phyloP scores from a whole-genome alignment of 2,329 filamentous ascomycete species.

The Pseudovirgaria hyperparasitica region DNA sequence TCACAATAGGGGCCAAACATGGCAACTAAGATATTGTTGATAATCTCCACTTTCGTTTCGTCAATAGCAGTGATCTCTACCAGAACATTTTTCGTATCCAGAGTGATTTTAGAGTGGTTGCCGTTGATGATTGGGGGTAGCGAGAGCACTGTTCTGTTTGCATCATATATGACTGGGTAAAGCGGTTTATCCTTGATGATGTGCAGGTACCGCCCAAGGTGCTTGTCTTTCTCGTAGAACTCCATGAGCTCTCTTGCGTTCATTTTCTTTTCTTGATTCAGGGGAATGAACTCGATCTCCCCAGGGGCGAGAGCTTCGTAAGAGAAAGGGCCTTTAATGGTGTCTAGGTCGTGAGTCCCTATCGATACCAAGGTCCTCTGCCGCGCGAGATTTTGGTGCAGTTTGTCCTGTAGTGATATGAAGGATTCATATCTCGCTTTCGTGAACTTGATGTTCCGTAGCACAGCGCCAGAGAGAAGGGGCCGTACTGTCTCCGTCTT shows the following conservation, averaged over 20 bases:
- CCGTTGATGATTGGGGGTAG: conserved; percentile 97
- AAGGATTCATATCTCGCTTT: conserved; percentile 90
- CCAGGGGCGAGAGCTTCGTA: conserved; percentile 89
- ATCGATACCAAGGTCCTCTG: conserved; percentile 93
- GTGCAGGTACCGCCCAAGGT: conserved; percentile 79
- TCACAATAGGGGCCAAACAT: conserved; percentile 97
- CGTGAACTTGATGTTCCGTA: conserved; percentile 85
- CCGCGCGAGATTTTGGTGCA: conserved; percentile 89
- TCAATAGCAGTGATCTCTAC: conserved; percentile 96
- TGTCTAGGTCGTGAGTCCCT: conserved; percentile 93
- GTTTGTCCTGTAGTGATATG: conserved; percentile 94
- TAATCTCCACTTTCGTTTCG: conserved; percentile 89
- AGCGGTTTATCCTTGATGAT: conserved; percentile 90
- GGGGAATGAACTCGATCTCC: conserved; percentile 77
- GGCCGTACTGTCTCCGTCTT: conserved; percentile 69
- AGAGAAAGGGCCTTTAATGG: conserved; percentile 84
- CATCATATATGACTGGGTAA: conserved; percentile 92
- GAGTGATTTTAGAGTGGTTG: conserved; percentile 88
- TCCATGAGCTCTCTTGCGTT: conserved; percentile 78
- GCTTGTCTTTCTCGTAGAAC: conserved; percentile 89
- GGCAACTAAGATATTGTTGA: conserved; percentile 86
- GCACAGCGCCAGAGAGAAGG: conserved; percentile 76
- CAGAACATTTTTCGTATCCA: conserved; percentile 85
- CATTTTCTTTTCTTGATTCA: conserved; percentile 89
- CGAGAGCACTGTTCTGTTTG: conserved; percentile 76